Conservation (phyloP, 345 rosid species). For the Theobroma cacao region DNA sequence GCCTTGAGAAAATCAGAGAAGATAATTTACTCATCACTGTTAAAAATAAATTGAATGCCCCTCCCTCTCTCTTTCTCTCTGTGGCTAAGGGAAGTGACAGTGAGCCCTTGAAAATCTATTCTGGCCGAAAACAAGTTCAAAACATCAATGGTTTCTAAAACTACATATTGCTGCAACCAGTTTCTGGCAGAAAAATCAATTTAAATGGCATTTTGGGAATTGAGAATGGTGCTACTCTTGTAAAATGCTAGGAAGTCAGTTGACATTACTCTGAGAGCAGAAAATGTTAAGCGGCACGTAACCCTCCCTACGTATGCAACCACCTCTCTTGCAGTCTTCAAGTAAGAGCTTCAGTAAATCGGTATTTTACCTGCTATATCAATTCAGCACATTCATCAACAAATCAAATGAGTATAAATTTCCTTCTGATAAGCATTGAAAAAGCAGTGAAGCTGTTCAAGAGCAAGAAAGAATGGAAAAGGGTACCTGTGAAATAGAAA, state of each 20-base stretch:
- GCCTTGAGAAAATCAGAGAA: too few relatives aligned
- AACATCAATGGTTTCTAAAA: background rate
- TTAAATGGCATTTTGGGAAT: background rate
- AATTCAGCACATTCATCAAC: background rate
- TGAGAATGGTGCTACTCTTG: background rate
- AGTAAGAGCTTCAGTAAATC: background rate
- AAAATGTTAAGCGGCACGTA: background rate
- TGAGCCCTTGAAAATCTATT: background rate
- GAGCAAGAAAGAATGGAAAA: background rate
- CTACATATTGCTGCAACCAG: background rate
- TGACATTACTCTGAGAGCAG: background rate
- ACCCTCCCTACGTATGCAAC: background rate
- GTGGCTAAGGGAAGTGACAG: background rate
- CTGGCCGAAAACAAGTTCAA: background rate
- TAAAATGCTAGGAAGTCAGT: background rate
- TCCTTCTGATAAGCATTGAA: background rate
- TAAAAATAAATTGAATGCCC: background rate
- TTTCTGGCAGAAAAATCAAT: background rate
- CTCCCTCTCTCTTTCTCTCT: background rate
- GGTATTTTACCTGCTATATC: background rate
- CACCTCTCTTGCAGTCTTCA: background rate
- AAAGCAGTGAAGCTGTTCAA: background rate
- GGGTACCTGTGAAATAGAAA: constrained; percentile 35
- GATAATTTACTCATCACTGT: too few relatives aligned
- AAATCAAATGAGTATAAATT: background rate